A percentile compares a stretch with the other conserved stretches of the same genome.
These are phyloP conservation scores for Neurospora africana DNA, from an alignment of 495 filamentous ascomycete species.

Conservation along the genomic window DNA sequence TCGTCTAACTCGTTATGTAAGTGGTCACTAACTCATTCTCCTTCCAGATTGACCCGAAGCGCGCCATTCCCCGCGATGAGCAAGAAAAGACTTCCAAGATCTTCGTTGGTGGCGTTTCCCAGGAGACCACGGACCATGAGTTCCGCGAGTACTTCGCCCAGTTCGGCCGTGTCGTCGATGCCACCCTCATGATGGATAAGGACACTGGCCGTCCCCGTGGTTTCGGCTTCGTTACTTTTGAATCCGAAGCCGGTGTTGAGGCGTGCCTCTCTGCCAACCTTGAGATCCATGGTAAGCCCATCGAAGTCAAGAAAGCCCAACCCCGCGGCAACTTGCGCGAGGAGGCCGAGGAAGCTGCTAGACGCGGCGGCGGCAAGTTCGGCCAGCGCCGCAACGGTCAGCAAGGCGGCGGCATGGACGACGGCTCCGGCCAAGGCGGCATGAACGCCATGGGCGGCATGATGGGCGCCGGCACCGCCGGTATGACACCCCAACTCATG, in stretches of 20 bases:
- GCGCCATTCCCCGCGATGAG: constrained; percentile 93
- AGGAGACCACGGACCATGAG: constrained; percentile 89
- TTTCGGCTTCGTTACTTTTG: constrained; percentile 98
- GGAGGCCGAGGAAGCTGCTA: constrained; percentile 67
- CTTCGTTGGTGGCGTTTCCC: constrained; percentile 94
- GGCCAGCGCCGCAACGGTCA: constrained; percentile 28
- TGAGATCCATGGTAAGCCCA: constrained; percentile 87
- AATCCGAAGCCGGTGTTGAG: constrained; percentile 90
- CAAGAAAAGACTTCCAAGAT: constrained; percentile 98
- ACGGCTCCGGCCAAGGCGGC: background rate
- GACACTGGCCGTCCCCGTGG: constrained; percentile 91
- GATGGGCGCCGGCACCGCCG: constrained; percentile 33
- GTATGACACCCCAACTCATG: constrained; percentile 93
- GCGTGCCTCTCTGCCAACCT: constrained; percentile 69
- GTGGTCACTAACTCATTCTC: constrained; percentile 6
- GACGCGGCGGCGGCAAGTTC: constrained; percentile 39
- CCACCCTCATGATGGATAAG: constrained; percentile 99
- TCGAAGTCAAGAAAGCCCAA: constrained; percentile 97
- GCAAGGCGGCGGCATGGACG: constrained; percentile 2
- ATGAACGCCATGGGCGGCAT: constrained; percentile 20
- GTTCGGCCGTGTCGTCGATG: constrained; percentile 92
- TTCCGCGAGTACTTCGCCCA: constrained; percentile 95
- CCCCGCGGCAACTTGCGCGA: constrained; percentile 90
- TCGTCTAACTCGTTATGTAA: background rate
- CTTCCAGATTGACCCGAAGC: constrained; percentile 86